Evolutionary conservation across 2,329 filamentous ascomycete genomes (phyloP).

Genomic region (Alternaria alternata): DNA sequence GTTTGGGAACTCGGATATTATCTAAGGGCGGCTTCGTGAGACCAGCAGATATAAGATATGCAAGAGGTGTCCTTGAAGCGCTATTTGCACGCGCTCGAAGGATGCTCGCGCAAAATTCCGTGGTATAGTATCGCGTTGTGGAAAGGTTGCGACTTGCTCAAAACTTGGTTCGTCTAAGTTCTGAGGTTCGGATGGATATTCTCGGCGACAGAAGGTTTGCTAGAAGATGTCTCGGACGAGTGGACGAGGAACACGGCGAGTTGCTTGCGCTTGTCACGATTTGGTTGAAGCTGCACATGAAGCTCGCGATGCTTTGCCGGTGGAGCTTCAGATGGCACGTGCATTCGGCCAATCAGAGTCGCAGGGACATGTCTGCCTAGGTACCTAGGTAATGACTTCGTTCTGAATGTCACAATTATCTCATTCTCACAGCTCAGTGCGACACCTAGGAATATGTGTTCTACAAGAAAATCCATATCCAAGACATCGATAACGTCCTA

Average conservation of each 20-base stretch:
- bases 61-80: background rate
- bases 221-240: background rate
- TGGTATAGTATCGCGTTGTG: background rate
- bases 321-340: conserved; percentile 5
- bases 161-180: background rate
- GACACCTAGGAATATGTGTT: background rate
- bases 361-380: background rate
- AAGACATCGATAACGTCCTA: background rate
- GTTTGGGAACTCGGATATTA: background rate
- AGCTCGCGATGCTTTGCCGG: conserved; percentile 8
- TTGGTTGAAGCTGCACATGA: background rate
- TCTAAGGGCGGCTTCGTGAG: background rate
- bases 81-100: background rate
- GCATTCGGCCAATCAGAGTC: conserved; percentile 1
- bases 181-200: too few relatives aligned
- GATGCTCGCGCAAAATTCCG: background rate
- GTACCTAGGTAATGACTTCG: background rate
- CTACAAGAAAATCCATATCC: background rate
- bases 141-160: background rate
- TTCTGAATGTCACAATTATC: background rate
- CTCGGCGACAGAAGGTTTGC: background rate
- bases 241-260: background rate
- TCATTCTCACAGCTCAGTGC: background rate
- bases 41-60: too few relatives aligned
- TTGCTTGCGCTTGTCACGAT: background rate